Evolutionary conservation across 176 grass and related monocot genomes (phyloP).

Genomic region (Avena sativa): DNA sequence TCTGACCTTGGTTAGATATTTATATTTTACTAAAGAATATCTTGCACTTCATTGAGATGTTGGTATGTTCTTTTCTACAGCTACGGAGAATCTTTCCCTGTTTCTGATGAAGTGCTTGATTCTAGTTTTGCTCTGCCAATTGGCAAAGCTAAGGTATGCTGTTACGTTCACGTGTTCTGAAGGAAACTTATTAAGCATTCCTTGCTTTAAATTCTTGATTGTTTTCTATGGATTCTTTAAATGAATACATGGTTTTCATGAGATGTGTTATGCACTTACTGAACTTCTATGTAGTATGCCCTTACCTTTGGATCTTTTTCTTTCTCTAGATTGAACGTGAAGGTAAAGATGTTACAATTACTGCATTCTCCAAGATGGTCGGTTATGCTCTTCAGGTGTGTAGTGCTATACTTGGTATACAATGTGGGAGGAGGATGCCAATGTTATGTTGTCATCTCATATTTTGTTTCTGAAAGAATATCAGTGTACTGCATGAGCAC

Average conservation of each 20-base stretch:
- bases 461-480: constrained; percentile 30
- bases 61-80: constrained; percentile 51
- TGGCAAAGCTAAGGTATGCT: constrained; percentile 93
- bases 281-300: constrained; percentile 27
- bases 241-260: constrained; percentile 17
- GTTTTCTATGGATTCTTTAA: constrained; percentile 3
- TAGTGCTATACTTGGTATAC: constrained; percentile 32
- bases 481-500: background rate
- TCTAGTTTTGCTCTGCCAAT: constrained; percentile 94
- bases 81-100: constrained; percentile 91
- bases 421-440: background rate
- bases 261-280: background rate
- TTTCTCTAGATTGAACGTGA: constrained; percentile 83
- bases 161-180: background rate
- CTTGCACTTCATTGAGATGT: constrained; percentile 30
- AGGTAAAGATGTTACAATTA: constrained; percentile 92
- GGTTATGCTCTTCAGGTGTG: constrained; percentile 91
- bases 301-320: constrained; percentile 35
- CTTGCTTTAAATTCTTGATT: constrained; percentile 6
- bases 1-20: constrained; percentile 37
- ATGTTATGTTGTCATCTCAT: background rate
- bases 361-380: constrained; percentile 94
- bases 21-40: background rate
- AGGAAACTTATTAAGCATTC: background rate
- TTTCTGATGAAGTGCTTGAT: constrained; percentile 95